Evolutionary conservation across 2,329 filamentous ascomycete genomes (phyloP).

Genomic region (Fusarium sp.): DNA sequence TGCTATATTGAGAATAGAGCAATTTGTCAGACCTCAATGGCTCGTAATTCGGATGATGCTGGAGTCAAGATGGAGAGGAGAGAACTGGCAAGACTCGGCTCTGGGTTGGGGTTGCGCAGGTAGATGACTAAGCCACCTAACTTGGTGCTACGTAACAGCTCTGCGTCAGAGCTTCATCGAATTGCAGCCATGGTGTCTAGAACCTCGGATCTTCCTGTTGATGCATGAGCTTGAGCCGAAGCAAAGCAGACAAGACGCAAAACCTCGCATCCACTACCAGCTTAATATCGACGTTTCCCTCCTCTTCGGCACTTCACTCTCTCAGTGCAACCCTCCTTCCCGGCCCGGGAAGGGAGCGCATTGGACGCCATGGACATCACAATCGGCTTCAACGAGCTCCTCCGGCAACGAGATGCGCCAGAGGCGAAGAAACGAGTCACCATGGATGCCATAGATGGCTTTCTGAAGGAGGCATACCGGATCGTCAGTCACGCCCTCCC

Average conservation of each 20-base stretch:
- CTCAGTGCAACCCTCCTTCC: conserved; percentile 7
- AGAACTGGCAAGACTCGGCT: not conserved
- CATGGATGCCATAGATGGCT: conserved; percentile 77
- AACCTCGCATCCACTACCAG: not conserved
- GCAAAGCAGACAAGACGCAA: conserved; percentile 21
- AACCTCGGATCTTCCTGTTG: conserved; percentile 24
- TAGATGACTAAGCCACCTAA: conserved; percentile 42
- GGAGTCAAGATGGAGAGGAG: conserved; percentile 9
- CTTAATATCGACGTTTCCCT: not conserved
- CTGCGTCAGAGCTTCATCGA: conserved; percentile 37
- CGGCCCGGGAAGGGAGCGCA: conserved; percentile 23
- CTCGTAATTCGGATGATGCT: not conserved
- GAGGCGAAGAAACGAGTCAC: conserved; percentile 56
- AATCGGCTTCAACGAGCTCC: conserved; percentile 74
- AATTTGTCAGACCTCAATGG: not conserved
- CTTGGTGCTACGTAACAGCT: conserved; percentile 29
- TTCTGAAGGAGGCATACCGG: conserved; percentile 92
- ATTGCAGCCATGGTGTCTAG: conserved; percentile 43
- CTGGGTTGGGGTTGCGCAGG: conserved; percentile 12
- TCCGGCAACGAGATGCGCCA: conserved; percentile 69
- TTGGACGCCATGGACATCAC: conserved; percentile 70
- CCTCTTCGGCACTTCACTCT: not conserved
- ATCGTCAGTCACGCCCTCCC: conserved; percentile 71
- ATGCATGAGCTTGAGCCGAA: conserved; percentile 23
- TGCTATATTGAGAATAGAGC: not conserved